Percentiles rank a stretch among this genome's conserved stretches.
These are phyloP conservation scores for Rauvolfia tetraphylla DNA, from an alignment of 257 asterid genomes.

Conservation along the genomic window DNA sequence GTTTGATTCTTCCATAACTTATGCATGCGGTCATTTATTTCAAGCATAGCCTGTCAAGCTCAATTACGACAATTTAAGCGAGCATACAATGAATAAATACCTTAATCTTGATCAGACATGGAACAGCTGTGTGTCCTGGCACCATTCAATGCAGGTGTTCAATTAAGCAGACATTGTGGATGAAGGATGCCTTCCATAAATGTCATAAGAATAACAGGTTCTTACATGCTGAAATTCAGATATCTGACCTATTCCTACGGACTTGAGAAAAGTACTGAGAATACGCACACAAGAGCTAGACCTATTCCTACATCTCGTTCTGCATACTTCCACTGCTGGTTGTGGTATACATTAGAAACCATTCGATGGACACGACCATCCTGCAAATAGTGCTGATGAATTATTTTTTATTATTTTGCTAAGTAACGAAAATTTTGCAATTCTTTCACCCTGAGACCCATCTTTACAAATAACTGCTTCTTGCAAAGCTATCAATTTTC, in stretches of 20 bases:
- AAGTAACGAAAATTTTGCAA: not conserved
- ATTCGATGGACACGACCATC: not conserved
- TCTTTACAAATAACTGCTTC: not conserved
- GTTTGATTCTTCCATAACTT: slow-evolving; percentile 71
- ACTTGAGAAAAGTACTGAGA: not conserved
- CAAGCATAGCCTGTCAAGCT: slow-evolving; percentile 85
- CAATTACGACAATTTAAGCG: not conserved
- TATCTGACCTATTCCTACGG: not conserved
- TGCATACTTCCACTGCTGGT: not conserved
- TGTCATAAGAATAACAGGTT: not conserved
- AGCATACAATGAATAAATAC: not conserved
- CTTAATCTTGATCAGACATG: not conserved
- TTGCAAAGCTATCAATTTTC: not conserved
- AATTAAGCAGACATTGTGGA: not conserved
- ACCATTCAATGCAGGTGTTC: not conserved
- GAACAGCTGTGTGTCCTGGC: not conserved
- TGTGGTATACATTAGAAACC: not conserved
- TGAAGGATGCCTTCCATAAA: not conserved
- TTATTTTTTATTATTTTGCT: not conserved
- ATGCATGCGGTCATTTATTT: slow-evolving; percentile 81
- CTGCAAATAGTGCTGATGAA: not conserved
- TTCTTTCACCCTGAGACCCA: not conserved
- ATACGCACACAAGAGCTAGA: not conserved
- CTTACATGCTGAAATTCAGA: not conserved
- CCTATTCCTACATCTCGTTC: not conserved